Evolutionary conservation across 352 stramenopile genomes (phyloP), one percentile per base, ranked within the genome.

Genomic region (Plasmopara muralis): DNA sequence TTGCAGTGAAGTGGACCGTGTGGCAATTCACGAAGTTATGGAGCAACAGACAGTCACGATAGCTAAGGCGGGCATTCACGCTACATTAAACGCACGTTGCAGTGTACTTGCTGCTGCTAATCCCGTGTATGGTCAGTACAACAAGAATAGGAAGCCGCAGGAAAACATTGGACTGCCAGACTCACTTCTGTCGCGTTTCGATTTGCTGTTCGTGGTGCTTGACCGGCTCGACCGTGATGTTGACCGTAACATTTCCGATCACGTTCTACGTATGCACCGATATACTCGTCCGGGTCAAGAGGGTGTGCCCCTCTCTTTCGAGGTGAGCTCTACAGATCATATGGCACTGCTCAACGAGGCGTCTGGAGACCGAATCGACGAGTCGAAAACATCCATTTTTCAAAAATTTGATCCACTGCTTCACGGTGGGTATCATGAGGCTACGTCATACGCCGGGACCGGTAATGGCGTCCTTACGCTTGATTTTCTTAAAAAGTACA

Each of bases 41-140:
- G 97, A 99, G 72, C 97, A 99, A 66, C 97, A 99, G 64, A 99
- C 97, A 1, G 96, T 99, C 4, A 99, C 97, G 3, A 99, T 99
- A 72, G 95, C 97, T 37, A 99, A 99, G 77, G 97, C 97, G 5
- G 97, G 97, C 14, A 99, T 99, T 61, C 96, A 99, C 72, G 96
- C 96, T 2, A 98, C 90, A 43, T 66, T 99, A 28, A 99, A 99
- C 68, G 97, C 97, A 2, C 83, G 97, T 38, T 99, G 96, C 72
- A 98, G 89, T 57, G 97, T 99, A 6, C 63, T 99, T 8, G 97
- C 97, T 0, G 97, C 97, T 5, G 97, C 97, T 10, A 99, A 99
- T 66, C 97, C 97, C 12, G 95, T 99, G 14, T 99, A 99, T 72
- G 97, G 97, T 43, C 95, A 99, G 67, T 99, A 99, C 79, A 97